Evolutionary conservation across 257 asterid genomes (phyloP).

Genomic region (Salvia rosmarinus): DNA sequence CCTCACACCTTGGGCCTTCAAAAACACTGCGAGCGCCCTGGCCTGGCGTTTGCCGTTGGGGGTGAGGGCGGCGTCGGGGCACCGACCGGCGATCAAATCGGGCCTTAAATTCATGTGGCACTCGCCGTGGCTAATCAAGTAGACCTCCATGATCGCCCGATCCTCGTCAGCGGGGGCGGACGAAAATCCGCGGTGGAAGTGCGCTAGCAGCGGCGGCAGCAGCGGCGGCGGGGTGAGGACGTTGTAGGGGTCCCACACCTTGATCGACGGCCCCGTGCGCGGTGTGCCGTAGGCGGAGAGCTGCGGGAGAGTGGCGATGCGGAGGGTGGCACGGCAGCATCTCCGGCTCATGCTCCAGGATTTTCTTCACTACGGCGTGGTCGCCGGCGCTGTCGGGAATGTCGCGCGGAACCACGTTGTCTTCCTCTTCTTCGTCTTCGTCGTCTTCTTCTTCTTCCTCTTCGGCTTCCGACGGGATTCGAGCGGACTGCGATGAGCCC

Average conservation of each 20-base stretch:
- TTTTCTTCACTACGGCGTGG: slow-evolving; percentile 61
- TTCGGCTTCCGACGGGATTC: slow-evolving; percentile 57
- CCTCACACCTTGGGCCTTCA: slow-evolving; percentile 79
- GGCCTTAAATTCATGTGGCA: slow-evolving; percentile 91
- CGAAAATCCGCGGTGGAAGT: slow-evolving; percentile 55
- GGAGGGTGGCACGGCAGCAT: slow-evolving; percentile 96
- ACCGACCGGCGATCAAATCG: slow-evolving; percentile 88
- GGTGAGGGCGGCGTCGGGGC: slow-evolving; percentile 89
- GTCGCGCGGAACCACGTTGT: slow-evolving; percentile 39
- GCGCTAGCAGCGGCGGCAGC: slow-evolving; percentile 43
- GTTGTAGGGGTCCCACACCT: slow-evolving; percentile 97
- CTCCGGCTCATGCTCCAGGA: slow-evolving; percentile 92
- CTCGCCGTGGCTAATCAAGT: slow-evolving; percentile 84
- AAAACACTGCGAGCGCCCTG: slow-evolving; percentile 81
- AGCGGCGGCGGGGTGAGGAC: slow-evolving; percentile 82
- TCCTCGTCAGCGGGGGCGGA: slow-evolving; percentile 44
- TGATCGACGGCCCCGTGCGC: slow-evolving; percentile 79
- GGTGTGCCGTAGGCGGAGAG: slow-evolving; percentile 86
- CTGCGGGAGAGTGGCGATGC: slow-evolving; percentile 99
- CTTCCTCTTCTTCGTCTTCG: slow-evolving; percentile 43
- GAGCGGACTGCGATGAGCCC: slow-evolving; percentile 86
- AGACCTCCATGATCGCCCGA: slow-evolving; percentile 67
- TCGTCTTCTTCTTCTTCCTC: slow-evolving; percentile 50
- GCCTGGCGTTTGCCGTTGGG: slow-evolving; percentile 96
- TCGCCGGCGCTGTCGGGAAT: slow-evolving; percentile 37